Evolutionary conservation across 1,284 basidiomycete species (phyloP), one percentile per base, ranked within the genome.

Genomic region (Testicularia cyperi): DNA sequence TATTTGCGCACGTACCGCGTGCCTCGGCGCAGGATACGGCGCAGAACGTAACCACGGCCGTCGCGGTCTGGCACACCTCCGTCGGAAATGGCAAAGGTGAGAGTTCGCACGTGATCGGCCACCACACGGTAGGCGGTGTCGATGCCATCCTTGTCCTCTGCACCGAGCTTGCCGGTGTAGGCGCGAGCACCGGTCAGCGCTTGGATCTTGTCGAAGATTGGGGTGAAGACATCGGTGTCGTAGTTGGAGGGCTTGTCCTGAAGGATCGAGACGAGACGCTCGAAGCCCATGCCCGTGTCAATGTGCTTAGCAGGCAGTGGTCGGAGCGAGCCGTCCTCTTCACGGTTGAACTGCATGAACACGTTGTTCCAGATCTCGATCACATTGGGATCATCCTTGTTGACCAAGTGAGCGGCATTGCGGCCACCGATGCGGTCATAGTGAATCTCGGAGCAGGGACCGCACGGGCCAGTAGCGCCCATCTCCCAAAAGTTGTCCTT

Each of bases 401-500:
- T 96, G 71, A 98, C 92, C 40, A 95, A 85, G 70, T 87, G 81
- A 5, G 92, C 84, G 32, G 92, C 94, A 72, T 97, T 90, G 40
- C 94, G 85, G 26, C 87, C 88, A 32, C 94, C 94, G 69, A 98
- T 91, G 33, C 92, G 86, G 79, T 98, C 94, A 74, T 85, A 95
- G 79, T 98, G 94, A 65, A 98, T 88, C 79, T 98, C 94, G 72
- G 90, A 91, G 82, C 92, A 98, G 29, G 94, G 95, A 15, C 94
- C 94, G 70, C 94, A 98, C 9, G 94, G 94, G 8, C 94, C 94
- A 21, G 92, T 96, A 3, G 91, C 86, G 57, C 94, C 94, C 94
- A 98, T 98, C 79, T 98, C 92, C 94, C 94, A 98, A 78, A 98
- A 98, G 80, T 98, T 98, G 79, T 97, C 92, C 78, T 95, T 95